These are phyloP conservation scores for Endoconidiophora laricicola DNA, from an alignment of 2,329 filamentous ascomycete species.

Conservation along the genomic window DNA sequence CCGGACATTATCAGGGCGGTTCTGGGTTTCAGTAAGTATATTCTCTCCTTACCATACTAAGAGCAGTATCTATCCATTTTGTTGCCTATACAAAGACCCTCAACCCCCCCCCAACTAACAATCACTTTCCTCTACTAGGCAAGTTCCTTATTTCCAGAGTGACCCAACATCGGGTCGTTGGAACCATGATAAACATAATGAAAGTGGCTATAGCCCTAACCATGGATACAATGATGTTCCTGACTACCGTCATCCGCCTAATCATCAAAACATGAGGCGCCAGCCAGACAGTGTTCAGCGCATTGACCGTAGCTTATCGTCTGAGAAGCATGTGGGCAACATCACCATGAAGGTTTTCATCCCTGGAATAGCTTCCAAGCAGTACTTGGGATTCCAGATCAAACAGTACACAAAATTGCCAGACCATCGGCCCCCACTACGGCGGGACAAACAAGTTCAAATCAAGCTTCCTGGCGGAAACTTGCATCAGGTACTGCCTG, in stretches of 20 bases:
- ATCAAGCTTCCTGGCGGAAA: constrained; percentile 70
- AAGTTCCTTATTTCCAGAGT: no score
- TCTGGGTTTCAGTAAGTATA: background rate
- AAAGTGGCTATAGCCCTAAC: constrained; percentile 25
- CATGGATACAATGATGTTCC: constrained; percentile 18
- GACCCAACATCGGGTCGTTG: constrained; percentile 39
- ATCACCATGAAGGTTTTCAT: constrained; percentile 70
- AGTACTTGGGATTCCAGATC: constrained; percentile 60
- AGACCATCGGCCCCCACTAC: constrained; percentile 81
- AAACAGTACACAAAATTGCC: constrained; percentile 89
- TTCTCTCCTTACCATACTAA: background rate
- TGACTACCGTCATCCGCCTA: constrained; percentile 19
- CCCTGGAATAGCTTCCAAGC: constrained; percentile 53
- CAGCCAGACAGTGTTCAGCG: constrained; percentile 43
- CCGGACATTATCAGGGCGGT: no score
- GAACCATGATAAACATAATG: constrained; percentile 85
- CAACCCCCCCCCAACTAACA: background rate
- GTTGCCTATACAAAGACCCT: background rate
- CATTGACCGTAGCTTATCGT: constrained; percentile 66
- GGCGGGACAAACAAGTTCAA: constrained; percentile 89
- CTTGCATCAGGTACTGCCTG: constrained; percentile 81
- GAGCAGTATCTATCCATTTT: no score
- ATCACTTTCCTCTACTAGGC: no score
- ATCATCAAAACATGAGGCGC: constrained; percentile 25
- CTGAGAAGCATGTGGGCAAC: constrained; percentile 67